Evolutionary conservation across 108 stramenopile species (phyloP), one percentile per base, ranked within the genome.

Genomic region (Cyclostephanos tholiformis): DNA sequence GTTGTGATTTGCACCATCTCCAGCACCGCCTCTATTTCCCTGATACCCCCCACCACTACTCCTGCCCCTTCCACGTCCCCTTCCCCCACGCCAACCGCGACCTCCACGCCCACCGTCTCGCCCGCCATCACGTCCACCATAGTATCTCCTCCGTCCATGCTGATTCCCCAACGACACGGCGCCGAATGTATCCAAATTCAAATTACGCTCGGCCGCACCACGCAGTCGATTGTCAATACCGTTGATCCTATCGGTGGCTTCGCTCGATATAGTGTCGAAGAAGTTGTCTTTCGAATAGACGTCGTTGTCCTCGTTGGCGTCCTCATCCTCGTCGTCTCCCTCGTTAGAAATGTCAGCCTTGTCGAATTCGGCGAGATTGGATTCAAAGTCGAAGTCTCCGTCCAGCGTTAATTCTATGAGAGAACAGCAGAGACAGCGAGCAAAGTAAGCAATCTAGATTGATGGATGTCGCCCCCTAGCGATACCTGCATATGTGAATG

Each of bases 101-200:
- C 88, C 50, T 29, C 88, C 82, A 49, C 84, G 44, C 13, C 72
- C 65, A 10, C 72, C 64, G 4, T 82, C 72, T 6, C 79, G 41
- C 3, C 82, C 72, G 22, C 77, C 43, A 20, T 76, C 65, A 20
- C 75, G 22, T 52, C 65, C 62, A 10, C 69, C 36, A 26, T 26
- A 3, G 12, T 26, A 26, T 12, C 25, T 26, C 41, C 67, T 63
- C n/a, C 87, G 61, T 65, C 86, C 74, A 20, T 82, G 73, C 4
- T 85, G 63, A 60, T 87, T 69, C 17, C 74, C 80, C 49, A 95
- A 73, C 41, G 89, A 88, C 0, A 88, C 87, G 0, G 94, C 94
- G 27, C 94, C 94, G 83, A 95, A 95, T 11, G 94, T 92, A 74
- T 95, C 94, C 27, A 91, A 83, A 74, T 95, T 95, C 65, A 95